Evolutionary conservation across 306 rosid species (phyloP).

Genomic region (Begonia fuchsioides): DNA sequence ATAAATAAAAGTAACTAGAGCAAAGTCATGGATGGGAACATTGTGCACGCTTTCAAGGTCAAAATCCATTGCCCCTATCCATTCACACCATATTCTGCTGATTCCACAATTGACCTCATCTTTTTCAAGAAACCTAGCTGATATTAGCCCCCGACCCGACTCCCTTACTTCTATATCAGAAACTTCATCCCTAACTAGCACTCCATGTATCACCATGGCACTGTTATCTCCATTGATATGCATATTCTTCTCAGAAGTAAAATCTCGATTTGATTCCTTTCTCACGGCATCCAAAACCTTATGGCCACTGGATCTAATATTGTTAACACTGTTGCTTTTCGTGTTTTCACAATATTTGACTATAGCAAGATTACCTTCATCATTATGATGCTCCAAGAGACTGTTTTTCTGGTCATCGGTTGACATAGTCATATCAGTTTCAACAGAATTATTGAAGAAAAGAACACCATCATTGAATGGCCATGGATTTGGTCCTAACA

Average conservation of each 20-base stretch:
- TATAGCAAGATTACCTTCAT: constrained; percentile 43
- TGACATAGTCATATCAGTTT: constrained; percentile 18
- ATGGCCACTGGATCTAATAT: constrained; percentile 11
- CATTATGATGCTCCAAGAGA: constrained; percentile 27
- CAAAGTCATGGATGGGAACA: constrained; percentile 48
- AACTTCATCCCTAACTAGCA: constrained; percentile 44
- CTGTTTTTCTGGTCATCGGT: constrained; percentile 12
- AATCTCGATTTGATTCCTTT: constrained; percentile 18
- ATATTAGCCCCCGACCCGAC: constrained; percentile 53
- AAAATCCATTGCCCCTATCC: constrained; percentile 44
- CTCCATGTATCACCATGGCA: constrained; percentile 35
- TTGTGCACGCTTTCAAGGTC: constrained; percentile 14
- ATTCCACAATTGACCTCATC: constrained; percentile 23
- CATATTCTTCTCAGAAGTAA: constrained; percentile 9
- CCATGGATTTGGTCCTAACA: constrained; percentile 71
- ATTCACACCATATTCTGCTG: constrained; percentile 84
- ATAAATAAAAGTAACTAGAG: constrained; percentile 48
- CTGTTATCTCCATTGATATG: constrained; percentile 11
- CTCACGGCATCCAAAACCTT: constrained; percentile 8
- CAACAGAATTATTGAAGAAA: constrained; percentile 46
- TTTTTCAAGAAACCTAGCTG: constrained; percentile 56
- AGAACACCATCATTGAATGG: constrained; percentile 78
- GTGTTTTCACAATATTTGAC: constrained; percentile 33
- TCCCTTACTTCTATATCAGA: constrained; percentile 34
- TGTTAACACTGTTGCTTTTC: constrained; percentile 4